phyloP scores from a whole-genome alignment of 352 stramenopile genomes.

The Globisporangium polare region DNA sequence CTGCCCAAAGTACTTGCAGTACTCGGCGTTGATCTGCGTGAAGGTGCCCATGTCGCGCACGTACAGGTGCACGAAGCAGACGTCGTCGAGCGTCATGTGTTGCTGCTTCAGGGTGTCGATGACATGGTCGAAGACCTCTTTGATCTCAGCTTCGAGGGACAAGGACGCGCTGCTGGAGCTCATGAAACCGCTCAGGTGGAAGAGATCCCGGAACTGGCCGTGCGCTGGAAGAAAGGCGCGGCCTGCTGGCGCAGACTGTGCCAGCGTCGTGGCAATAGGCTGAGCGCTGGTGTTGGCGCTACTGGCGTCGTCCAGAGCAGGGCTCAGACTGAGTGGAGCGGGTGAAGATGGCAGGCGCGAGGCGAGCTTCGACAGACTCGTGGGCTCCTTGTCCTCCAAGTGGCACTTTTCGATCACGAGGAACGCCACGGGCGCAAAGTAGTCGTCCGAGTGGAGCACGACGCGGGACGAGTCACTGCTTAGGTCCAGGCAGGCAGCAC shows the following conservation, averaged over 20 bases:
- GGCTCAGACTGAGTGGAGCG: neutral
- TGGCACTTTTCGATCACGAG: conserved; percentile 90
- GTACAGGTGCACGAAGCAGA: conserved; percentile 97
- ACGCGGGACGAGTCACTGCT: conserved; percentile 87
- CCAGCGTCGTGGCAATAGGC: neutral
- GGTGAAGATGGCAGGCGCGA: conserved; percentile 25
- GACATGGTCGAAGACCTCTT: conserved; percentile 45
- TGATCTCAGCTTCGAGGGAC: conserved; percentile 60
- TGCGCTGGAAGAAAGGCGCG: conserved; percentile 23
- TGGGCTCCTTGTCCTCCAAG: conserved; percentile 81
- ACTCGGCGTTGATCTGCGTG: conserved; percentile 91
- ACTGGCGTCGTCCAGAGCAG: neutral
- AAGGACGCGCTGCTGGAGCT: conserved; percentile 29
- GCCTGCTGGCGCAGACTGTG: conserved; percentile 12
- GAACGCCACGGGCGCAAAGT: conserved; percentile 90
- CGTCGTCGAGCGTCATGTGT: conserved; percentile 77
- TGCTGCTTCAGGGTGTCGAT: conserved; percentile 27
- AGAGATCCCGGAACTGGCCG: conserved; percentile 58
- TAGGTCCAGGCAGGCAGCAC: neutral
- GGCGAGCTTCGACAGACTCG: conserved; percentile 29
- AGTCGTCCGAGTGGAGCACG: conserved; percentile 91
- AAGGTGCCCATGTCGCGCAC: conserved; percentile 95
- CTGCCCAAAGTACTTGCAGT: conserved; percentile 89
- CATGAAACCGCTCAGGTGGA: conserved; percentile 64
- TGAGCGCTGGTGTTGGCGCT: neutral